Conservation (phyloP, 2,329 filamentous ascomycete species). For the Ceratocystis diversiconidia region DNA sequence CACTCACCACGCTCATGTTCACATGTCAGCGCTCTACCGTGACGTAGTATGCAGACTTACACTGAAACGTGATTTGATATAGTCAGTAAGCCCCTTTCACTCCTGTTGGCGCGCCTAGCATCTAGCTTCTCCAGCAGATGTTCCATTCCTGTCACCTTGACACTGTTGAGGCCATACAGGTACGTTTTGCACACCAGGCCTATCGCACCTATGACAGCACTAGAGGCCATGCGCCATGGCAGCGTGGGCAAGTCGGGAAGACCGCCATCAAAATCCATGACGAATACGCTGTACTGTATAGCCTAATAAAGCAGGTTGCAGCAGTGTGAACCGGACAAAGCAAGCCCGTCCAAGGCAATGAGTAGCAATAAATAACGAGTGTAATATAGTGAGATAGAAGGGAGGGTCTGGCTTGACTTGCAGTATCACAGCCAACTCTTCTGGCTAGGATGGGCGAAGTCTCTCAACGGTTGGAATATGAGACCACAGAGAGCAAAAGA, state of each 20-base stretch:
- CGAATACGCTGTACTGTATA: neutral
- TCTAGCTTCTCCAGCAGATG: slow-evolving; percentile 64
- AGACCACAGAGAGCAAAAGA: neutral
- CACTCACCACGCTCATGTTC: neutral
- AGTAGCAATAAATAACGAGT: neutral
- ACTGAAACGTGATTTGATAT: slow-evolving; percentile 35
- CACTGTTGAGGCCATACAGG: slow-evolving; percentile 56
- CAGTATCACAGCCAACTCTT: neutral
- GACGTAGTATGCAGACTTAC: slow-evolving; percentile 22
- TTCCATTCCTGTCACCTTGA: slow-evolving; percentile 64
- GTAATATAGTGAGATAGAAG: neutral
- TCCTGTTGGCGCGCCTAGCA: slow-evolving; percentile 47
- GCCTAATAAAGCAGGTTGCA: neutral
- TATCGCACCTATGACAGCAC: slow-evolving; percentile 58
- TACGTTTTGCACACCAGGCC: slow-evolving; percentile 60
- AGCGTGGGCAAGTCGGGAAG: slow-evolving; percentile 37
- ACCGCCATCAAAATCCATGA: neutral
- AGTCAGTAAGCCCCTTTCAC: slow-evolving; percentile 68
- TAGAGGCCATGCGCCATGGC: slow-evolving; percentile 60
- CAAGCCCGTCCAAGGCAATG: neutral
- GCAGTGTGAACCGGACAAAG: neutral
- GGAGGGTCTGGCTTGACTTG: neutral
- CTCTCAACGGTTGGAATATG: neutral
- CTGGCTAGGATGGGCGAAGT: neutral
- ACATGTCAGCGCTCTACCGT: neutral